These are phyloP conservation scores for Penicillium alfredii DNA, from an alignment of 495 filamentous ascomycete species.

Conservation along the genomic window DNA sequence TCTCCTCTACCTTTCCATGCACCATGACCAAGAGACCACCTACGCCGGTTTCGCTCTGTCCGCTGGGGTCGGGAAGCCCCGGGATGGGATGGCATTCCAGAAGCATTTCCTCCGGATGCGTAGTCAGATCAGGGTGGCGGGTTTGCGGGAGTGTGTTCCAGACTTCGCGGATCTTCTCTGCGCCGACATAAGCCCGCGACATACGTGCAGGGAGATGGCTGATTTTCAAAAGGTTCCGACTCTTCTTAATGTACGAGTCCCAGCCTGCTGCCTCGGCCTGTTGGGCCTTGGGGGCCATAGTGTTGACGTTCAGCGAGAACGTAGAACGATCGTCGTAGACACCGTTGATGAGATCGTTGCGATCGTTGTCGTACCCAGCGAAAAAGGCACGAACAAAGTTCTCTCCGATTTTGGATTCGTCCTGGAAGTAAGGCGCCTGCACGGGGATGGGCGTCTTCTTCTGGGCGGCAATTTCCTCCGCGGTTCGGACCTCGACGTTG, in stretches of 20 bases:
- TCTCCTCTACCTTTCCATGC: constrained; percentile 79
- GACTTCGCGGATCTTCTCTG: constrained; percentile 56
- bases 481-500: constrained; percentile 61
- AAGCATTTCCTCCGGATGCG: constrained; percentile 61
- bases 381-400: constrained; percentile 74
- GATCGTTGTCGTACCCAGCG: constrained; percentile 65
- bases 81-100: constrained; percentile 77
- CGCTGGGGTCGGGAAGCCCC: constrained; percentile 63
- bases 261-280: constrained; percentile 46
- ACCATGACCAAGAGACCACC: constrained; percentile 74
- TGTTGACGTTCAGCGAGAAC: constrained; percentile 74
- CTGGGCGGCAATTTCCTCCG: constrained; percentile 53
- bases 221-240: constrained; percentile 72
- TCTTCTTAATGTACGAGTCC: constrained; percentile 71
- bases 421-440: constrained; percentile 62
- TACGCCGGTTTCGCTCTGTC: constrained; percentile 57
- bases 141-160: constrained; percentile 70
- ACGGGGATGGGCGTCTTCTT: constrained; percentile 62
- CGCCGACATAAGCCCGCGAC: constrained; percentile 59
- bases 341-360: constrained; percentile 50
- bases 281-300: constrained; percentile 50
- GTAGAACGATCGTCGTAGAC: constrained; percentile 74
- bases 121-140: constrained; percentile 61
- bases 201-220: constrained; percentile 51
- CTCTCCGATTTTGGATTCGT: constrained; percentile 67